Evolutionary conservation across 805 yeast genomes (phyloP).

Genomic region (Candida ulmi): DNA sequence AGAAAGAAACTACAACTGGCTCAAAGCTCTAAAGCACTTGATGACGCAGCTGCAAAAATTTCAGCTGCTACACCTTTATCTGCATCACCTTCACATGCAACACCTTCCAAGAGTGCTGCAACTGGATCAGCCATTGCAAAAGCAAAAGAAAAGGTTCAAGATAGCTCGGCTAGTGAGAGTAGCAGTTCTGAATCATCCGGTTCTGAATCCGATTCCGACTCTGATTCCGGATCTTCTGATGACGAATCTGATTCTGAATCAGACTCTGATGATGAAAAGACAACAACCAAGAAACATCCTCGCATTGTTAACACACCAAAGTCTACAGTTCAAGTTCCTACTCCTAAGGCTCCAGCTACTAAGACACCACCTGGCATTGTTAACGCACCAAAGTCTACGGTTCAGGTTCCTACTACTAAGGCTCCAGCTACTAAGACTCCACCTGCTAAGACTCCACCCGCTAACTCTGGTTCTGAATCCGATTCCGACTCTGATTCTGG

Average conservation of each 20-base stretch:
- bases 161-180: neutral
- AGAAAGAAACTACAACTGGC: neutral
- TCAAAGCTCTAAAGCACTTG: neutral
- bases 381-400: conserved; percentile 37
- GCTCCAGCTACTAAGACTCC: too few relatives aligned
- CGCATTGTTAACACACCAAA: conserved; percentile 45
- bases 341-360: conserved; percentile 10
- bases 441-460: too few relatives aligned
- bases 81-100: neutral
- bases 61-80: neutral
- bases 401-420: too few relatives aligned
- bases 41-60: neutral
- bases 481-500: conserved; percentile 6
- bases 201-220: conserved; percentile 6
- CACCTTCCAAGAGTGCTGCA: neutral
- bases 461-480: conserved; percentile 4
- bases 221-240: conserved; percentile 26
- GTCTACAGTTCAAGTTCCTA: too few relatives aligned
- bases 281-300: conserved; percentile 29
- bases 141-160: neutral
- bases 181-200: neutral
- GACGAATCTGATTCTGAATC: conserved; percentile 30
- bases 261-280: conserved; percentile 24
- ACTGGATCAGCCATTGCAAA: too few relatives aligned
- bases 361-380: conserved; percentile 37